Evolutionary conservation across 495 filamentous ascomycete genomes (phyloP).

Genomic region (Aspergillus leporis): DNA sequence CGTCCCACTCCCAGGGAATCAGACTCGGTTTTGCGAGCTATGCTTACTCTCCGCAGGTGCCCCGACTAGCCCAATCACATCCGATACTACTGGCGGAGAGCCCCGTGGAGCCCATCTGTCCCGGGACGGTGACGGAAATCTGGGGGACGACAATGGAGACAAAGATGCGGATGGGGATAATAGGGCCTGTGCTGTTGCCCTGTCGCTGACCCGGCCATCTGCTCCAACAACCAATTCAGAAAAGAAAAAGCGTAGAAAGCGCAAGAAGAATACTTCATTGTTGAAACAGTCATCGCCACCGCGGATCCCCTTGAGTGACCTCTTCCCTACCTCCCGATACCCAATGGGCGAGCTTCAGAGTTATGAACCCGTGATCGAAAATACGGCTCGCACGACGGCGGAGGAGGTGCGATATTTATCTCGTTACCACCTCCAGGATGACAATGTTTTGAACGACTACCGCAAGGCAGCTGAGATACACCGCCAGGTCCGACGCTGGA

Average conservation of each 20-base stretch:
- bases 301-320: slow-evolving; percentile 47
- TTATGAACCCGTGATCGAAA: slow-evolving; percentile 48
- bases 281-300: slow-evolving; percentile 57
- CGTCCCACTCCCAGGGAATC: background rate
- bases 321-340: slow-evolving; percentile 53
- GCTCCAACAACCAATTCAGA: slow-evolving; percentile 26
- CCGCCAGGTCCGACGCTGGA: slow-evolving; percentile 60
- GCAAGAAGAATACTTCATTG: slow-evolving; percentile 47
- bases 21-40: no score
- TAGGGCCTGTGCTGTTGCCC: slow-evolving; percentile 21
- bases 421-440: slow-evolving; percentile 48
- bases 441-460: slow-evolving; percentile 58
- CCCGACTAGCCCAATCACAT: slow-evolving; percentile 31
- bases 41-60: slow-evolving; percentile 15
- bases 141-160: slow-evolving; percentile 57
- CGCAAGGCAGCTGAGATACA: slow-evolving; percentile 63
- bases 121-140: slow-evolving; percentile 40
- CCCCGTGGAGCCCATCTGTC: slow-evolving; percentile 36
- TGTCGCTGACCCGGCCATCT: slow-evolving; percentile 21
- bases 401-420: slow-evolving; percentile 58
- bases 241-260: slow-evolving; percentile 57
- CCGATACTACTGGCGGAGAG: slow-evolving; percentile 43
- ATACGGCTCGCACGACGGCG: slow-evolving; percentile 56
- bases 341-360: slow-evolving; percentile 53
- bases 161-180: slow-evolving; percentile 46